Conservation (phyloP, 2,329 filamentous ascomycete species). For the Fusarium albosuccineum region DNA sequence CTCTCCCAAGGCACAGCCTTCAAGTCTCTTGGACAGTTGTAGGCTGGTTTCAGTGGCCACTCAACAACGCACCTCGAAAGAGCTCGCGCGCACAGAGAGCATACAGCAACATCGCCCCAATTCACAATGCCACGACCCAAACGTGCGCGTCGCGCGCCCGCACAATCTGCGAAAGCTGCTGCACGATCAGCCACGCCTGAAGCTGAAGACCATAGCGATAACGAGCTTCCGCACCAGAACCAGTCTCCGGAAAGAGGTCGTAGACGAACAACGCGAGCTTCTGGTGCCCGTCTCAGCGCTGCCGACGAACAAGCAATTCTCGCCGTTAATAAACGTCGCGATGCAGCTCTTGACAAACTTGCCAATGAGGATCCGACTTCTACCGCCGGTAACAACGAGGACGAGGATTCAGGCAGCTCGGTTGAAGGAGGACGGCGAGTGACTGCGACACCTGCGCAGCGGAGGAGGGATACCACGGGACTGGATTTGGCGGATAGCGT, state of each 20-base stretch:
- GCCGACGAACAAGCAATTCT: constrained; percentile 46
- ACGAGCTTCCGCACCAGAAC: constrained; percentile 21
- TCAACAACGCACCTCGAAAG: neutral
- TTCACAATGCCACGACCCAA: constrained; percentile 48
- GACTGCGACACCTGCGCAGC: constrained; percentile 50
- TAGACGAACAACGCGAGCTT: constrained; percentile 43
- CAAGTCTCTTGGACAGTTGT: constrained; percentile 9
- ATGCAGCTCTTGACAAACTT: constrained; percentile 54
- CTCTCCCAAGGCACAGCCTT: constrained; percentile 7
- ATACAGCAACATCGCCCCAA: neutral
- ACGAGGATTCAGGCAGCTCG: constrained; percentile 50
- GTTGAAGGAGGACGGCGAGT: constrained; percentile 56
- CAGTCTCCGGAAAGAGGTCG: constrained; percentile 42
- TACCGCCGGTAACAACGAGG: constrained; percentile 44
- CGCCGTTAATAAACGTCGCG: constrained; percentile 48
- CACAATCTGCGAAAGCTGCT: constrained; percentile 40
- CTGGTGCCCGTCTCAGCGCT: constrained; percentile 33
- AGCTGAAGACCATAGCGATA: constrained; percentile 27
- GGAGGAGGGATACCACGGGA: constrained; percentile 60
- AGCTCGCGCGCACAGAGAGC: neutral
- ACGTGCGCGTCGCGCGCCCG: constrained; percentile 46
- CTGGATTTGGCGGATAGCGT: constrained; percentile 63
- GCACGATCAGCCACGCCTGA: constrained; percentile 37
- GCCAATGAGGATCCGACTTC: constrained; percentile 52
- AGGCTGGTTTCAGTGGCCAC: constrained; percentile 13